phyloP scores from a whole-genome alignment of 2,329 filamentous ascomycete species.

The Seiridium cupressi region DNA sequence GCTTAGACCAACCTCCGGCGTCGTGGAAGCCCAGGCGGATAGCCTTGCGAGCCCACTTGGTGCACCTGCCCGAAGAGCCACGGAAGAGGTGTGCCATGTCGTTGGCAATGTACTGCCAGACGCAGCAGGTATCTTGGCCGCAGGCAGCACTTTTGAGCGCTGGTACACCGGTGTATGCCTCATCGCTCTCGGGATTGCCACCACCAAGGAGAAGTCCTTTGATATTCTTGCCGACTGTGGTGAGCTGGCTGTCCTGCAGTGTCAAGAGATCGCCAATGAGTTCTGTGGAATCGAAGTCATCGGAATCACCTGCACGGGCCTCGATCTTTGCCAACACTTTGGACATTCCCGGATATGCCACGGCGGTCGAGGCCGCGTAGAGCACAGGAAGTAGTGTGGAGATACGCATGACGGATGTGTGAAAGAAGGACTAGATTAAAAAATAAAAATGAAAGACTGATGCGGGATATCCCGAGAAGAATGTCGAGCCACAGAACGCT shows the following conservation, averaged over 20 bases:
- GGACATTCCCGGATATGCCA: constrained; percentile 11
- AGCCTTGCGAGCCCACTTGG: constrained; percentile 39
- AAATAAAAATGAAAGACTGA: not conserved
- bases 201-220: constrained; percentile 32
- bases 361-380: not conserved
- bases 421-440: not conserved
- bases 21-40: constrained; percentile 49
- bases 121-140: constrained; percentile 39
- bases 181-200: constrained; percentile 21
- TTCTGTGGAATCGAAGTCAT: constrained; percentile 17
- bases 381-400: not conserved
- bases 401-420: not conserved
- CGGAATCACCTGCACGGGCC: not conserved
- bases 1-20: constrained; percentile 41
- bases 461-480: not conserved
- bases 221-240: constrained; percentile 33
- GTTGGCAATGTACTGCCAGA: constrained; percentile 41
- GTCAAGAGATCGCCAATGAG: constrained; percentile 37
- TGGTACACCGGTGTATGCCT: constrained; percentile 16
- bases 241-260: constrained; percentile 28
- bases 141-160: constrained; percentile 24
- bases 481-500: not conserved
- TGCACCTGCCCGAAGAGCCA: constrained; percentile 38
- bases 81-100: constrained; percentile 35
- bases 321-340: constrained; percentile 7